phyloP scores from a whole-genome alignment of 495 filamentous ascomycete genomes.

The Penicillium ucsense region DNA sequence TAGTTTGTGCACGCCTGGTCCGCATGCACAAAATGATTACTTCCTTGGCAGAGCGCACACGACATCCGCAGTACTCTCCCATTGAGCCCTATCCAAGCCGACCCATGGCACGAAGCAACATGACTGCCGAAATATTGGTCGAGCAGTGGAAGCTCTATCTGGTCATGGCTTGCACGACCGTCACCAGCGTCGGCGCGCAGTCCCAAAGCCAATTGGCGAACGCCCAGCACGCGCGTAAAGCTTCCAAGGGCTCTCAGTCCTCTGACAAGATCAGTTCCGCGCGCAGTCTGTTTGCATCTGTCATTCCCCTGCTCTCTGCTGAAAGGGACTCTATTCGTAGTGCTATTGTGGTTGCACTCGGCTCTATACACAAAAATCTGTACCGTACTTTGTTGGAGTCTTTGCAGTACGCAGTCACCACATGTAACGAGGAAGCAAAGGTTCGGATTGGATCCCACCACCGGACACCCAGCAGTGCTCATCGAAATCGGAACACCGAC shows the following conservation, averaged over 20 bases:
- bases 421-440: slow-evolving; percentile 81
- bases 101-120: slow-evolving; percentile 48
- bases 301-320: slow-evolving; percentile 77
- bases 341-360: slow-evolving; percentile 84
- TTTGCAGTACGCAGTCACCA: slow-evolving; percentile 69
- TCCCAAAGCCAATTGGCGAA: slow-evolving; percentile 48
- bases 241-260: slow-evolving; percentile 60
- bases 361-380: slow-evolving; percentile 92
- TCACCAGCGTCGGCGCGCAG: slow-evolving; percentile 70
- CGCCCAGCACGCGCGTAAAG: slow-evolving; percentile 75
- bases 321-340: slow-evolving; percentile 69
- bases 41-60: slow-evolving; percentile 62
- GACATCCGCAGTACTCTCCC: slow-evolving; percentile 48
- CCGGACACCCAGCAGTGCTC: slow-evolving; percentile 64
- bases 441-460: slow-evolving; percentile 67
- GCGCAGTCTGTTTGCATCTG: slow-evolving; percentile 74
- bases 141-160: slow-evolving; percentile 99
- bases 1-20: slow-evolving; percentile 81
- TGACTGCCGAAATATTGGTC: slow-evolving; percentile 76
- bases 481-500: slow-evolving; percentile 71
- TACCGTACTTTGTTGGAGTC: slow-evolving; percentile 88
- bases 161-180: slow-evolving; percentile 91
- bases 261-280: slow-evolving; percentile 84
- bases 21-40: slow-evolving; percentile 85
- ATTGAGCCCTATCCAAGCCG: slow-evolving; percentile 42